These are phyloP conservation scores for Tetragonia tetragonoides DNA, from an alignment of 148 eudicot genomes.

Conservation along the genomic window DNA sequence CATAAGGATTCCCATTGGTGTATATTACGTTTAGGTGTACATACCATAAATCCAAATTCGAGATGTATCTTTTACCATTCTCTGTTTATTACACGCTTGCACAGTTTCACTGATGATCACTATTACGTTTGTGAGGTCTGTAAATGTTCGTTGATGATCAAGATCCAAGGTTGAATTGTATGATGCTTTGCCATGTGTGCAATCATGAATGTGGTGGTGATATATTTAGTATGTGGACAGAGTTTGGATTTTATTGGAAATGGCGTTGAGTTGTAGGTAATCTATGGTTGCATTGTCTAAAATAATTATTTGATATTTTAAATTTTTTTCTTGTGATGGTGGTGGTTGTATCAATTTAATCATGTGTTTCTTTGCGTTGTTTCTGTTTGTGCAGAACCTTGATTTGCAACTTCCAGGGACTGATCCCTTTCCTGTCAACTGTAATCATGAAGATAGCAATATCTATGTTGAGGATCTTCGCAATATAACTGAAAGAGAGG, in stretches of 20 bases:
- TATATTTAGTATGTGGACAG: no score
- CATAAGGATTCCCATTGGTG: constrained; percentile 88
- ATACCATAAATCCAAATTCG: neutral
- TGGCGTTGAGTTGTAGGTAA: no score
- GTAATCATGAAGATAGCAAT: constrained; percentile 37
- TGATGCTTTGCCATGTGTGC: neutral
- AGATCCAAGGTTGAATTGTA: neutral
- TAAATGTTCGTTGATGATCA: neutral
- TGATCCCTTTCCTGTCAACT: constrained; percentile 34
- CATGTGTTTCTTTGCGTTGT: neutral
- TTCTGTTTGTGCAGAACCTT: constrained; percentile 43
- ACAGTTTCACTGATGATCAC: neutral
- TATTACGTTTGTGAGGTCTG: neutral
- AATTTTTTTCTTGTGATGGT: neutral
- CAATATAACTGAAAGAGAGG: constrained; percentile 29
- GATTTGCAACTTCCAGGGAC: constrained; percentile 34
- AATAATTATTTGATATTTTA: no score
- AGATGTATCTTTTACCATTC: no score
- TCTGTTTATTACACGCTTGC: no score
- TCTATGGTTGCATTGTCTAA: no score
- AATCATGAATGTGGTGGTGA: neutral
- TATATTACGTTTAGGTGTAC: constrained; percentile 50
- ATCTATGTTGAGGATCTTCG: constrained; percentile 31
- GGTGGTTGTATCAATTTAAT: neutral
- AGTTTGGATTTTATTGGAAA: no score